Evolutionary conservation across 768 basidiomycete species (phyloP).

Genomic region (Boletus sp.): DNA sequence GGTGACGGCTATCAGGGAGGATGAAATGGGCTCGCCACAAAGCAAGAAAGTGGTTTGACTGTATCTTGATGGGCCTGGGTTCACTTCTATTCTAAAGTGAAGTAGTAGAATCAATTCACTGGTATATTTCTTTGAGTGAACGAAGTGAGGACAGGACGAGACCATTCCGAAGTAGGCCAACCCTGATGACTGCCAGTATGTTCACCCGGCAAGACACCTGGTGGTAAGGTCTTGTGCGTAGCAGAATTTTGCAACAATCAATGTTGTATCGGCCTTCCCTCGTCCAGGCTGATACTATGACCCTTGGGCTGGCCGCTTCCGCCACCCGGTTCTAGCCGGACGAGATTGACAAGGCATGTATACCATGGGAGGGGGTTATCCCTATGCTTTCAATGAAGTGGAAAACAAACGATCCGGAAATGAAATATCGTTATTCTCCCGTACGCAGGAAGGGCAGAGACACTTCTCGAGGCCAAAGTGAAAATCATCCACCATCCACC

Average conservation of each 20-base stretch:
- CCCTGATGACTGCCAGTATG: background rate
- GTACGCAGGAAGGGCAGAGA: no score
- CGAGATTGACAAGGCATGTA: no score
- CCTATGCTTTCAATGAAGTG: background rate
- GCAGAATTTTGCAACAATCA: background rate
- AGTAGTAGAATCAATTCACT: background rate
- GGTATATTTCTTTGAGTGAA: background rate
- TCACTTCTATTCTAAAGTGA: background rate
- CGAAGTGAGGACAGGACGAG: background rate
- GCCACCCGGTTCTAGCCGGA: no score
- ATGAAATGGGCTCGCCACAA: slow-evolving; percentile 40
- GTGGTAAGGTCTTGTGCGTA: background rate
- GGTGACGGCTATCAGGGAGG: slow-evolving; percentile 53
- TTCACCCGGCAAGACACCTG: background rate
- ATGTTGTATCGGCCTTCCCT: background rate
- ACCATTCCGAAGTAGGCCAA: background rate
- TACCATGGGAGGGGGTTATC: background rate
- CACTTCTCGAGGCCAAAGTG: background rate
- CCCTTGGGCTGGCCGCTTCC: no score
- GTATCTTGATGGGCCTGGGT: background rate
- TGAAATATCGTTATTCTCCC: no score
- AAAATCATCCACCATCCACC: background rate
- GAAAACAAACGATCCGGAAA: background rate
- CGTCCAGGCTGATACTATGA: no score
- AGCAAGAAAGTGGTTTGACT: slow-evolving; percentile 15